Evolutionary conservation across 768 basidiomycete species (phyloP).

Genomic region (Tephrocybe sp.): DNA sequence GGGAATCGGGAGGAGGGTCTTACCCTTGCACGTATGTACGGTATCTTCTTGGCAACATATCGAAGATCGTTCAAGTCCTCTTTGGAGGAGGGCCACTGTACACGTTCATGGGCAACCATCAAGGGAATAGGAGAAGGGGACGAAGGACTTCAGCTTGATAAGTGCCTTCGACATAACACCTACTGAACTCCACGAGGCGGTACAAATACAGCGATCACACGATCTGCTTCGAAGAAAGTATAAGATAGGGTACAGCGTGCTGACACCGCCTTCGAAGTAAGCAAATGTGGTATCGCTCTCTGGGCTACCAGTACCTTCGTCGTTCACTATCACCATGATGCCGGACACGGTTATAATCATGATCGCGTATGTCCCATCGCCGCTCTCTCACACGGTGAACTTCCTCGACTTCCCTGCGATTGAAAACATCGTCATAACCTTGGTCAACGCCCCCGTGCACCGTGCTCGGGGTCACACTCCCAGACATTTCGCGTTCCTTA

Average conservation of each 20-base stretch:
- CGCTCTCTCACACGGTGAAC: conserved; percentile 54
- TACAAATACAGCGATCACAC: neutral
- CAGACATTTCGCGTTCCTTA: conserved; percentile 62
- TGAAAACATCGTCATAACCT: conserved; percentile 72
- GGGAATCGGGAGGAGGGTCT: too few relatives aligned
- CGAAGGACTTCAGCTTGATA: neutral
- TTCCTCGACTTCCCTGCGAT: conserved; percentile 69
- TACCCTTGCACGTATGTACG: too few relatives aligned
- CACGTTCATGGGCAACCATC: too few relatives aligned
- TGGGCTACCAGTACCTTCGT: conserved; percentile 16
- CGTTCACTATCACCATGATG: conserved; percentile 14
- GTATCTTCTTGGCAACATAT: too few relatives aligned
- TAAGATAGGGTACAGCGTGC: conserved; percentile 3
- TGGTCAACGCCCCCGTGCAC: conserved; percentile 47
- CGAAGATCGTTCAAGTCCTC: too few relatives aligned
- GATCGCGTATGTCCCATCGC: conserved; percentile 27
- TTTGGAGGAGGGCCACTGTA: too few relatives aligned
- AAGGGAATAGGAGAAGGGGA: neutral
- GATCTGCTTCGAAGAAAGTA: neutral
- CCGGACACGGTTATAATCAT: conserved; percentile 18
- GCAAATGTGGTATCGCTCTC: neutral
- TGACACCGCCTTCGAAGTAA: neutral
- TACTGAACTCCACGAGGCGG: neutral
- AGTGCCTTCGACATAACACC: too few relatives aligned
- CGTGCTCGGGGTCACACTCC: conserved; percentile 71